Base-by-base conservation (phyloP, 805 yeast species). In the Metschnikowia henanensis region DNA sequence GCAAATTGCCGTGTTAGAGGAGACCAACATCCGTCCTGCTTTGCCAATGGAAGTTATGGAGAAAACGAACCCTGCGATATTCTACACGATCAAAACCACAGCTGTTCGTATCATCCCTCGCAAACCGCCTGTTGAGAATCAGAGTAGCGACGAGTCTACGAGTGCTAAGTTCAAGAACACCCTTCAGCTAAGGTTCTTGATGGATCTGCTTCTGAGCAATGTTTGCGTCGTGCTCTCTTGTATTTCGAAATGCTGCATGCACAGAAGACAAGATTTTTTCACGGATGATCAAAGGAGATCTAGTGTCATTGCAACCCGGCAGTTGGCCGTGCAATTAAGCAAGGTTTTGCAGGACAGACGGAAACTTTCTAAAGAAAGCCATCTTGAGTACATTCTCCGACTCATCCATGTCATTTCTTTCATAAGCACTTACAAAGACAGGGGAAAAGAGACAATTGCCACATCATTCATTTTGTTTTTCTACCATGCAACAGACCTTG, bases 161-260 rank as follows among this genome's bases (percentile, higher is more conserved):
- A 71, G 80, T 31, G 77, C 85, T 0, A 81, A 80, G 51, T 80
- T 70, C 62, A 84, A 84, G 50, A 86, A 85, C 53, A 65, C 84
- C 0, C 62, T 78, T 2, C 80, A 82, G 49, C 58, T 81, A 9
- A 71, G 89, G 41, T 71, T 70, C 47, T 69, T 82, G 30, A 60
- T 70, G 25, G 69, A 74, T 39, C 69, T 77, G 25, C 60, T 80
- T 21, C 84, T 80, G 49, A 64, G 72, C 6, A 64, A 70, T 23
- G 60, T 73, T 2, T 52, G 77, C 1, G 63, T 68, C 28, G 48
- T 77, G 2, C 70, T 76, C 37, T 64, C 73, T 39, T 66, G 77
- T 6, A 50, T 79, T 19, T 61, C 75, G 6, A 65, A 75, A 43
- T 57, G 79, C 10, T 68, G 77, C 17, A 70, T 73, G 58, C 70